These are phyloP conservation scores for Alternaria sp. DNA, from an alignment of 2,329 filamentous ascomycete genomes.

Conservation along the genomic window DNA sequence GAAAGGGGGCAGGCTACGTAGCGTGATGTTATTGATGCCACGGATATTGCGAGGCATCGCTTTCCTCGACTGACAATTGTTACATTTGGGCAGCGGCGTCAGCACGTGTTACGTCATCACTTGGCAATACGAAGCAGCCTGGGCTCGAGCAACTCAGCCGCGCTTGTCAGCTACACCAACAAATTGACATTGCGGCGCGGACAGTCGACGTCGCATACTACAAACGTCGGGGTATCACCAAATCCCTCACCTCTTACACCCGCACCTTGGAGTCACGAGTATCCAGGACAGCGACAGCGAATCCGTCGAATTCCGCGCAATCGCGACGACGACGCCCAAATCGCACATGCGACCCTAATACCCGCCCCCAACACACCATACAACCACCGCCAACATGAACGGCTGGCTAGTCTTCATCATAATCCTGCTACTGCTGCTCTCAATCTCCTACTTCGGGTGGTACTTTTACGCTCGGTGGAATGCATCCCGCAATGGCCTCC, in stretches of 20 bases:
- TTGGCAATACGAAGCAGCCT: constrained; percentile 24
- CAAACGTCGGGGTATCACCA: neutral
- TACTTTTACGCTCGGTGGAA: constrained; percentile 76
- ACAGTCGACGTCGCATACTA: constrained; percentile 8
- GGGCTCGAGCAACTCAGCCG: constrained; percentile 31
- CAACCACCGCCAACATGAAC: constrained; percentile 45
- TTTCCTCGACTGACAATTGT: neutral
- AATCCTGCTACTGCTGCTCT: constrained; percentile 71
- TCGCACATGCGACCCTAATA: constrained; percentile 21
- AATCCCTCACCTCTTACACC: neutral
- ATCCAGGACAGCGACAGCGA: neutral
- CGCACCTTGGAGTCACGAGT: neutral
- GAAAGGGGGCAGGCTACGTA: neutral
- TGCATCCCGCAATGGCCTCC: constrained; percentile 77
- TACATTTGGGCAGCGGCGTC: constrained; percentile 8
- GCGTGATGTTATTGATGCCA: neutral
- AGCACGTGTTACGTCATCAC: constrained; percentile 38
- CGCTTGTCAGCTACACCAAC: constrained; percentile 26
- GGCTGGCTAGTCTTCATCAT: constrained; percentile 70
- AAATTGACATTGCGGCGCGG: constrained; percentile 18
- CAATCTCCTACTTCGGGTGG: constrained; percentile 72
- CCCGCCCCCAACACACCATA: neutral
- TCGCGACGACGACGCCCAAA: constrained; percentile 18
- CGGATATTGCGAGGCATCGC: neutral
- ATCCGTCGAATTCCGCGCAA: constrained; percentile 18